A percentile compares a stretch with the other conserved stretches of the same genome.
Evolutionary conservation across 176 grass and related monocot species (phyloP).

Genomic region (Rhynchospora tenuis): DNA sequence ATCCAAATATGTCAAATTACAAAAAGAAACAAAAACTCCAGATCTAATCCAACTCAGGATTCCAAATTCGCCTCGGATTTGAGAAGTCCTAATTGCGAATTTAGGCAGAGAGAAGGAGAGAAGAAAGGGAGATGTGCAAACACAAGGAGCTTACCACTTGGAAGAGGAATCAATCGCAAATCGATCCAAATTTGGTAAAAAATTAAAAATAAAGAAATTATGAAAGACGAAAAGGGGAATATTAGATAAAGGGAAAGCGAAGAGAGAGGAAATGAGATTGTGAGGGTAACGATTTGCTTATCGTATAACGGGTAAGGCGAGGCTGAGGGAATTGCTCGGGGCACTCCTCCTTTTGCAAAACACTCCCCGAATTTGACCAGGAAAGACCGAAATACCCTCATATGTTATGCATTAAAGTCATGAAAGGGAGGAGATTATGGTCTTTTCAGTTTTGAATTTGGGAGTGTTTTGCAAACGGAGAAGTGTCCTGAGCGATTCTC

Average conservation of each 20-base stretch:
- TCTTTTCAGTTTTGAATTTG: too few species aligned
- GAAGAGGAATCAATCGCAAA: neutral
- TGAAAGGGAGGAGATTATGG: too few species aligned
- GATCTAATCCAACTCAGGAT: neutral
- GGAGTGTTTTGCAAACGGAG: too few species aligned
- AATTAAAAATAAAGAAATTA: neutral
- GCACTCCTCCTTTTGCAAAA: too few species aligned
- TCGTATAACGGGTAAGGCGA: neutral
- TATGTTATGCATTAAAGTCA: too few species aligned
- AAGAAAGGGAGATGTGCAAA: neutral
- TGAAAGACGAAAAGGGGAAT: conserved; percentile 10
- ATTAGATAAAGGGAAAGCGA: conserved; percentile 7
- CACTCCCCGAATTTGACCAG: too few species aligned
- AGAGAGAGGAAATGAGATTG: neutral
- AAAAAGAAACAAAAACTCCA: neutral
- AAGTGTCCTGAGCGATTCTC: too few species aligned
- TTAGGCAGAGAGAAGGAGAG: neutral
- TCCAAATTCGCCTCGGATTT: neutral
- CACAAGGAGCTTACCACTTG: conserved; percentile 1
- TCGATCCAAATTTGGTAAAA: neutral
- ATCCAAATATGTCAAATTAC: neutral
- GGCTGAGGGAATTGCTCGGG: neutral
- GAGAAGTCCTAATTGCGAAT: neutral
- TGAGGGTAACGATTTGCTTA: neutral
- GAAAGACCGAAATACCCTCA: too few species aligned